Evolutionary conservation across 2,329 filamentous ascomycete genomes (phyloP).

Genomic region (Bipolaris gigantea): DNA sequence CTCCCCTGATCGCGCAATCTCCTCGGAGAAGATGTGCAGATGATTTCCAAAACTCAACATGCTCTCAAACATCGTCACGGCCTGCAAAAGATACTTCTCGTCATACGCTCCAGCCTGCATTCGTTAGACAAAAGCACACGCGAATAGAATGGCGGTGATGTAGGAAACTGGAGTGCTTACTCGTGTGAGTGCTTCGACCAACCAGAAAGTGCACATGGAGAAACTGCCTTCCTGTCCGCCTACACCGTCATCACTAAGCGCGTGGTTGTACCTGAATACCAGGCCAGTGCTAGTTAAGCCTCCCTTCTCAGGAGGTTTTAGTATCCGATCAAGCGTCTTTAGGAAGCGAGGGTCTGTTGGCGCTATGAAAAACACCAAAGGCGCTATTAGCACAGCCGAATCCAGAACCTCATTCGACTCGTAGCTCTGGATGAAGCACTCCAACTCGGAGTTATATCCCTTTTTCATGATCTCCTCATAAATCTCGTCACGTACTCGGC

Average conservation of each 20-base stretch:
- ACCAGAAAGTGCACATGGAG: conserved; percentile 82
- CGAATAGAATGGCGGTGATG: background rate
- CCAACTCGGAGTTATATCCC: conserved; percentile 71
- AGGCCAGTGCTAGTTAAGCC: conserved; percentile 74
- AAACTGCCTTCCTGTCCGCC: conserved; percentile 76
- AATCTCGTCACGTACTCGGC: conserved; percentile 65
- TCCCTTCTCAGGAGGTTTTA: conserved; percentile 72
- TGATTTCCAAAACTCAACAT: conserved; percentile 78
- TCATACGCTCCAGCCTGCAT: conserved; percentile 55
- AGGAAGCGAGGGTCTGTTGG: conserved; percentile 77
- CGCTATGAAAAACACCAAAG: conserved; percentile 77
- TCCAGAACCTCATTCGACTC: conserved; percentile 71
- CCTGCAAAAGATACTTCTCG: conserved; percentile 60
- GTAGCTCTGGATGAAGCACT: conserved; percentile 75
- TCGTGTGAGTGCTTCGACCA: conserved; percentile 75
- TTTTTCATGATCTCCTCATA: conserved; percentile 80
- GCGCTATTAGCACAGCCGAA: conserved; percentile 74
- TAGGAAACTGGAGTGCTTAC: conserved; percentile 51
- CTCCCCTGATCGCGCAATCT: conserved; percentile 73
- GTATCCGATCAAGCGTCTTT: conserved; percentile 71
- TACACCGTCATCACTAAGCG: conserved; percentile 70
- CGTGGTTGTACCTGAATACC: conserved; percentile 74
- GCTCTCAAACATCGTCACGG: conserved; percentile 74
- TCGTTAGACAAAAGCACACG: conserved; percentile 10
- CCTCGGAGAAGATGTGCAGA: conserved; percentile 76